These are phyloP conservation scores for Candida nemodendra DNA, from an alignment of 805 yeast species.

Conservation along the genomic window DNA sequence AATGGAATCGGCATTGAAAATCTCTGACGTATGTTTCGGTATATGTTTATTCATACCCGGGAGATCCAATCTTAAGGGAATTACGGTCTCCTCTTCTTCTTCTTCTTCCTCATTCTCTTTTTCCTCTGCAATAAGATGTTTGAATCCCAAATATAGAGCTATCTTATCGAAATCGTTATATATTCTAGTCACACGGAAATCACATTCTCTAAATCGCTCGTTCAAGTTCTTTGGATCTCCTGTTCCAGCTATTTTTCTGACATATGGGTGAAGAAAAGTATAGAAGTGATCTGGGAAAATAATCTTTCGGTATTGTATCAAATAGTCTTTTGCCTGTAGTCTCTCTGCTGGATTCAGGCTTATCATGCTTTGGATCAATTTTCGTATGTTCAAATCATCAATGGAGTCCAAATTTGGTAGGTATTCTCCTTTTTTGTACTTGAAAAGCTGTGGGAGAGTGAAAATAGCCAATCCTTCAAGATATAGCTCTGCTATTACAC, in stretches of 20 bases:
- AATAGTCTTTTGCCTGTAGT: slow-evolving; percentile 49
- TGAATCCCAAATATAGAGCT: slow-evolving; percentile 39
- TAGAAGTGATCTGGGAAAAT: slow-evolving; percentile 72
- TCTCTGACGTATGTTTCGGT: slow-evolving; percentile 37
- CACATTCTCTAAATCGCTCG: slow-evolving; percentile 43
- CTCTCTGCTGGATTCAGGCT: slow-evolving; percentile 61
- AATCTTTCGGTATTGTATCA: slow-evolving; percentile 46
- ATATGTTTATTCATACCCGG: slow-evolving; percentile 52
- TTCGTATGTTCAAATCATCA: slow-evolving; percentile 47
- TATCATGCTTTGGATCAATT: slow-evolving; percentile 63
- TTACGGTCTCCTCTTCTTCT: slow-evolving; percentile 18
- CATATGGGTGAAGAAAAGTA: slow-evolving; percentile 66
- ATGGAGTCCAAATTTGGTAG: slow-evolving; percentile 61
- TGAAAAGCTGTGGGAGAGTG: slow-evolving; percentile 82
- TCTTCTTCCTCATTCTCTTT: slow-evolving; percentile 6
- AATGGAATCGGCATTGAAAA: slow-evolving; percentile 16
- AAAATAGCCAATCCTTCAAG: slow-evolving; percentile 85
- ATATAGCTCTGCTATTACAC: slow-evolving; percentile 87
- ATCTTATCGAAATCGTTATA: slow-evolving; percentile 57
- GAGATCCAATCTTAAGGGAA: slow-evolving; percentile 45
- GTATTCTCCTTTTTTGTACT: slow-evolving; percentile 69
- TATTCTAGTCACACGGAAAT: slow-evolving; percentile 57
- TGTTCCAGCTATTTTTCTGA: slow-evolving; percentile 39
- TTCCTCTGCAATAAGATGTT: slow-evolving; percentile 22
- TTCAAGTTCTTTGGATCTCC: slow-evolving; percentile 4